Percentiles rank a stretch among this genome's conserved stretches.
phyloP scores from a whole-genome alignment of 345 rosid genomes.

The Clausena lansium region DNA sequence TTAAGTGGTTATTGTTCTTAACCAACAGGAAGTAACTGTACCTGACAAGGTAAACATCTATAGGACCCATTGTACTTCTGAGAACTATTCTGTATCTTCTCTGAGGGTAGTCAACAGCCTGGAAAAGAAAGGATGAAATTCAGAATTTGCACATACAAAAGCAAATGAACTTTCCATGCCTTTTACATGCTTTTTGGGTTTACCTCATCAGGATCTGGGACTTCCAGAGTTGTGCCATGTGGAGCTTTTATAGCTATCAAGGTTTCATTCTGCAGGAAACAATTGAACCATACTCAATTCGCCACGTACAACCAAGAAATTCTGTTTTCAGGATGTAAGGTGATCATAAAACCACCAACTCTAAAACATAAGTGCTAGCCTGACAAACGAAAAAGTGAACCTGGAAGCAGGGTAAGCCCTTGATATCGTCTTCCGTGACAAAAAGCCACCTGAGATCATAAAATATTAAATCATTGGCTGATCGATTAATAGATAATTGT shows the following conservation, averaged over 20 bases:
- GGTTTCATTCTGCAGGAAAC: conserved; percentile 72
- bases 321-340: conserved; percentile 3
- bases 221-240: conserved; percentile 98
- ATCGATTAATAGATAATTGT: neutral
- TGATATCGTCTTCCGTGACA: conserved; percentile 96
- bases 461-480: conserved; percentile 19
- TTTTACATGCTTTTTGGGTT: conserved; percentile 20
- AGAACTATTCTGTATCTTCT: conserved; percentile 91
- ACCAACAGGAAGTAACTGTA: conserved; percentile 29
- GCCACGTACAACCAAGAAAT: neutral
- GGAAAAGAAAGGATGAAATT: conserved; percentile 10
- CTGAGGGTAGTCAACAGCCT: conserved; percentile 91
- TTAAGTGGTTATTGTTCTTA: neutral
- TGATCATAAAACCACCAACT: conserved; percentile 7
- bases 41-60: conserved; percentile 98
- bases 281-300: conserved; percentile 12
- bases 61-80: conserved; percentile 96
- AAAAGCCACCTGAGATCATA: conserved; percentile 72
- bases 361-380: neutral
- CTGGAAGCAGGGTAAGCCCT: conserved; percentile 89
- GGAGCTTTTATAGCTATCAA: conserved; percentile 96
- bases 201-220: conserved; percentile 99
- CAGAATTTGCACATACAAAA: conserved; percentile 3
- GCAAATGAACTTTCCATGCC: neutral
- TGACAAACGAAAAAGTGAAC: conserved; percentile 33